Evolutionary conservation across 176 grass and related monocot genomes (phyloP).

Genomic region (Thinopyrum elongatum): DNA sequence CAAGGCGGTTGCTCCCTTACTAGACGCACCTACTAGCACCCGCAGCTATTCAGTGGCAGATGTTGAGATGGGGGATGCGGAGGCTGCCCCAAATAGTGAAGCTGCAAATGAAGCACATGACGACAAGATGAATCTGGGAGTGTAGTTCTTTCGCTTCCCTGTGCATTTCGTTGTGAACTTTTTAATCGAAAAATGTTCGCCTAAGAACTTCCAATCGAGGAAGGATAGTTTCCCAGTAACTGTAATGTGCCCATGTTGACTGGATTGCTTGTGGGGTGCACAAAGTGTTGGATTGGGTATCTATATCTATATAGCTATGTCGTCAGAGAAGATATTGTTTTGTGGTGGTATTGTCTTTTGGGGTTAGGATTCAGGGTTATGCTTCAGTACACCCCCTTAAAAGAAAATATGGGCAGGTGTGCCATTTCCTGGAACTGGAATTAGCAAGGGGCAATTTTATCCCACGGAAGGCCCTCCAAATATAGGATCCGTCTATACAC

Average conservation of each 20-base stretch:
- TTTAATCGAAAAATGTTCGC: background rate
- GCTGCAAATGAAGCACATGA: slow-evolving; percentile 25
- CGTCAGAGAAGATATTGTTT: background rate
- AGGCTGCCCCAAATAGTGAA: slow-evolving; percentile 11
- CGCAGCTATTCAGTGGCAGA: slow-evolving; percentile 29
- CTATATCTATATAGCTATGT: background rate
- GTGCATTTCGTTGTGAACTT: background rate
- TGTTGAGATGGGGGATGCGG: slow-evolving; percentile 20
- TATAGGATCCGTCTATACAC: too few species aligned
- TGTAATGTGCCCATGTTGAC: background rate
- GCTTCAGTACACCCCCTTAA: too few species aligned
- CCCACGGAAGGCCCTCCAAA: too few species aligned
- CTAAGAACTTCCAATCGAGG: background rate
- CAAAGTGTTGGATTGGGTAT: background rate
- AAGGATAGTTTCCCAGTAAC: background rate
- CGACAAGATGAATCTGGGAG: slow-evolving; percentile 28
- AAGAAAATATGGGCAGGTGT: too few species aligned
- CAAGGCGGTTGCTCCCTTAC: background rate
- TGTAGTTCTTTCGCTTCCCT: background rate
- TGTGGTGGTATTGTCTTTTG: background rate
- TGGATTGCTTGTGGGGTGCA: background rate
- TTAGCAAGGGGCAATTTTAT: too few species aligned
- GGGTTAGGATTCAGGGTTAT: too few species aligned
- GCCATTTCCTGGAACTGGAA: too few species aligned
- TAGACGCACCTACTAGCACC: background rate